A percentile compares a stretch with the other conserved stretches of the same genome.
phyloP scores from a whole-genome alignment of 306 rosid species.

The Casuarina equisetifolia region DNA sequence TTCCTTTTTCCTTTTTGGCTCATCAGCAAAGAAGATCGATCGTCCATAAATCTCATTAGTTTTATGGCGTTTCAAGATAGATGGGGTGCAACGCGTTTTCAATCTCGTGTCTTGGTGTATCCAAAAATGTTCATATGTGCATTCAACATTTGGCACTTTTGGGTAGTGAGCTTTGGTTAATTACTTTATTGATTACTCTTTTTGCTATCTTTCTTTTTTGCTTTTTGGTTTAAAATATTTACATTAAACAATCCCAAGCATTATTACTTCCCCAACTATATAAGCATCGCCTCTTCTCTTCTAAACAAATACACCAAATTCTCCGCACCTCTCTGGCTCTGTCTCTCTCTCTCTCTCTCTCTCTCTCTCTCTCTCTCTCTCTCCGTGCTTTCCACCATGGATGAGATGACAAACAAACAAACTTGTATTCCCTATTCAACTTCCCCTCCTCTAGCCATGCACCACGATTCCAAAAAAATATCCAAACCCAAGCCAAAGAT shows the following conservation, averaged over 20 bases:
- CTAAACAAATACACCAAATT: constrained; percentile 15
- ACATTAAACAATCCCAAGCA: constrained; percentile 2
- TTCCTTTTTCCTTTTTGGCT: neutral
- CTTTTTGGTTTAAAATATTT: constrained; percentile 6
- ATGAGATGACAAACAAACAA: constrained; percentile 37
- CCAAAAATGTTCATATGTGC: too few relatives aligned
- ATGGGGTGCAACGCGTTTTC: constrained; percentile 20
- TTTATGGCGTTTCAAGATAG: constrained; percentile 7
- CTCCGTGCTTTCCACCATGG: constrained; percentile 31
- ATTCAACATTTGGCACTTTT: too few relatives aligned
- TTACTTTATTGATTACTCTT: too few relatives aligned
- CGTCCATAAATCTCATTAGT: too few relatives aligned
- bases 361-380: constrained; percentile 11
- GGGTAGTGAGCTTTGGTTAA: too few relatives aligned
- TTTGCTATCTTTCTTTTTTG: neutral
- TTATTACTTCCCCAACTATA: constrained; percentile 18
- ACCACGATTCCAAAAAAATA: constrained; percentile 53
- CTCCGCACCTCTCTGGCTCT: neutral
- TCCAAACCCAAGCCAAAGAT: constrained; percentile 74
- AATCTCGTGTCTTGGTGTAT: constrained; percentile 4
- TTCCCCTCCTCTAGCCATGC: constrained; percentile 40
- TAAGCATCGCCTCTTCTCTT: constrained; percentile 13
- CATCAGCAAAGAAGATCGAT: neutral
- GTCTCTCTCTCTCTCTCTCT: neutral
- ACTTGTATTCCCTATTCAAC: constrained; percentile 22